Conservation (phyloP, 2,329 filamentous ascomycete species). For the Ascochyta rabiei region DNA sequence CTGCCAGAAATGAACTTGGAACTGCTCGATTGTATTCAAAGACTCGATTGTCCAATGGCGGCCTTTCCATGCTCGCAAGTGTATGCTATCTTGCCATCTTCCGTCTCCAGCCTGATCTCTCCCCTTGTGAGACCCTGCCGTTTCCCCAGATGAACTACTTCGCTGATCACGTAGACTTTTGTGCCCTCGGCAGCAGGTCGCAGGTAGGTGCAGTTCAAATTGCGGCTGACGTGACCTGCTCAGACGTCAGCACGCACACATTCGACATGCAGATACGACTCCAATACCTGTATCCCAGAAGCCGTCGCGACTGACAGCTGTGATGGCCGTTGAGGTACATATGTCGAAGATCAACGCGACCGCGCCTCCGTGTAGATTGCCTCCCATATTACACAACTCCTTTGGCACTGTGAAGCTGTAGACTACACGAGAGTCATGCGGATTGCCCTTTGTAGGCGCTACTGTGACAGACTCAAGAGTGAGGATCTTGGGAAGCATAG, state of each 20-base stretch:
- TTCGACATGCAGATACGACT: background rate
- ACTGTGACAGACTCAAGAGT: conserved; percentile 44
- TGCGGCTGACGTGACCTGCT: conserved; percentile 47
- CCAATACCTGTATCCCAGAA: conserved; percentile 49
- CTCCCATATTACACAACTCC: conserved; percentile 52
- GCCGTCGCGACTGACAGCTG: conserved; percentile 35
- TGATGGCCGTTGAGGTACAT: conserved; percentile 52
- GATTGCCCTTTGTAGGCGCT: conserved; percentile 33
- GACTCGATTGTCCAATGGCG: conserved; percentile 25
- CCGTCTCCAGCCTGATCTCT: conserved; percentile 45
- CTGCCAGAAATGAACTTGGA: background rate
- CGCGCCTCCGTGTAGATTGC: conserved; percentile 61
- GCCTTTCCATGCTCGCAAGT: conserved; percentile 50
- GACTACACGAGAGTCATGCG: conserved; percentile 45
- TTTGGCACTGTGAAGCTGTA: conserved; percentile 54
- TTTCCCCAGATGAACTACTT: conserved; percentile 54
- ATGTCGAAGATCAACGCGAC: conserved; percentile 63
- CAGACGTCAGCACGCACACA: background rate
- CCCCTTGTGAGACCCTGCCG: conserved; percentile 49
- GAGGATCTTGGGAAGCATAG: conserved; percentile 36
- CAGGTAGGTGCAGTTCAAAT: conserved; percentile 54
- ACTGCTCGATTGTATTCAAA: conserved; percentile 16
- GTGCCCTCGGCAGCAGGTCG: conserved; percentile 50
- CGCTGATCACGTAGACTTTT: conserved; percentile 51
- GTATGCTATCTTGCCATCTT: conserved; percentile 48